These are phyloP conservation scores for Candida maris DNA, from an alignment of 805 yeast species.

Conservation along the genomic window DNA sequence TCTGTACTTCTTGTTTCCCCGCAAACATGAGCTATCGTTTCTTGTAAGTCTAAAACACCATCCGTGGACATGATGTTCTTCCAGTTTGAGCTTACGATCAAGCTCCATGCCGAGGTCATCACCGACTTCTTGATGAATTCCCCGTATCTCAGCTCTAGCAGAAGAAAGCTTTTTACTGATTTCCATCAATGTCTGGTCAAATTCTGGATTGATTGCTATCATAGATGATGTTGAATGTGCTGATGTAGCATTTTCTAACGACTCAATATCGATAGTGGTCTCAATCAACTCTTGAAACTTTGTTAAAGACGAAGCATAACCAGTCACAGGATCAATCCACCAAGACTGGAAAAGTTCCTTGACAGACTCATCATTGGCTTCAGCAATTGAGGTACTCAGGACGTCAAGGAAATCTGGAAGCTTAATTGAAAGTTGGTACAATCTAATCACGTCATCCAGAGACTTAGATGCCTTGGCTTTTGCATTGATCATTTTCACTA, in stretches of 20 bases:
- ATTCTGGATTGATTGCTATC: slow-evolving; percentile 82
- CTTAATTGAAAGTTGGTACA: slow-evolving; percentile 73
- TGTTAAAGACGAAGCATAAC: slow-evolving; percentile 46
- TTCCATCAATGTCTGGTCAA: slow-evolving; percentile 69
- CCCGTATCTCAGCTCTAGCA: slow-evolving; percentile 51
- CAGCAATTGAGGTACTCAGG: slow-evolving; percentile 42
- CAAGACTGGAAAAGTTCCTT: slow-evolving; percentile 39
- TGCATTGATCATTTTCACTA: slow-evolving; percentile 62
- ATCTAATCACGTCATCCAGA: slow-evolving; percentile 83
- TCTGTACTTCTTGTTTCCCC: slow-evolving; percentile 58
- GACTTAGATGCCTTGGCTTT: slow-evolving; percentile 42
- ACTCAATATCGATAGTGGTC: slow-evolving; percentile 83
- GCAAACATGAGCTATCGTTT: slow-evolving; percentile 76
- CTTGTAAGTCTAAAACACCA: slow-evolving; percentile 95
- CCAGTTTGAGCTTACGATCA: slow-evolving; percentile 86
- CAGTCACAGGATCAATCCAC: slow-evolving; percentile 59
- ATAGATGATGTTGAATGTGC: slow-evolving; percentile 27
- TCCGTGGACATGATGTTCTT: slow-evolving; percentile 82
- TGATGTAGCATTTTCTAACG: slow-evolving; percentile 71
- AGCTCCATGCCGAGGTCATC: slow-evolving; percentile 77
- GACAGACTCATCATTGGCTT: slow-evolving; percentile 18
- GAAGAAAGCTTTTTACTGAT: slow-evolving; percentile 57
- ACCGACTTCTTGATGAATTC: slow-evolving; percentile 60
- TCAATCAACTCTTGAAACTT: slow-evolving; percentile 85
- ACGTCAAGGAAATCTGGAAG: slow-evolving; percentile 65